Conservation (phyloP, 73 alveolate species). For the Paraurostyla sp. region DNA sequence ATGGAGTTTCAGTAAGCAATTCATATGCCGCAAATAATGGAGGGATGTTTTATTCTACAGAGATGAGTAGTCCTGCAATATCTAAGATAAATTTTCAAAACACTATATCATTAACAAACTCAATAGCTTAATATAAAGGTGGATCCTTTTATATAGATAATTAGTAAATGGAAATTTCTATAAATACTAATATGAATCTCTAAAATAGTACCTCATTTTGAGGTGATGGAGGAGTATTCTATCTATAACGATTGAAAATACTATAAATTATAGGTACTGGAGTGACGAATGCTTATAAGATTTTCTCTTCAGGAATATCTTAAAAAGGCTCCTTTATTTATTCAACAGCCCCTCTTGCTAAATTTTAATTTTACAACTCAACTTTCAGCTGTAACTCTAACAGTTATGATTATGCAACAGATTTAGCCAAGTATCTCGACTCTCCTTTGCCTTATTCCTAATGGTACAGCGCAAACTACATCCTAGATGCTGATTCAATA, state of each 20-base stretch:
- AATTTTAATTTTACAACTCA: neutral
- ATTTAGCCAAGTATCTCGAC: neutral
- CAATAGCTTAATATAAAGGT: neutral
- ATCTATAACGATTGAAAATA: neutral
- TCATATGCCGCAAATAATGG: conserved; percentile 30
- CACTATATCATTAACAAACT: neutral
- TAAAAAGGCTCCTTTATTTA: conserved; percentile 2
- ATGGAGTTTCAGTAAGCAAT: neutral
- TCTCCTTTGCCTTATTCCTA: neutral
- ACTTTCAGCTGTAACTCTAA: neutral
- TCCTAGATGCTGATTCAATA: neutral
- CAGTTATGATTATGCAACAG: neutral
- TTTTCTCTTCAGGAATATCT: neutral
- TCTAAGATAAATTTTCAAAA: neutral
- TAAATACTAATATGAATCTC: neutral
- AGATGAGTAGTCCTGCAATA: neutral
- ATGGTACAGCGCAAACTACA: neutral
- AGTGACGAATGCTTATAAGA: neutral
- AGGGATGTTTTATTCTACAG: neutral
- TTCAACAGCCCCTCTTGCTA: neutral
- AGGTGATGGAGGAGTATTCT: conserved; percentile 31
- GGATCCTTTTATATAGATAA: conserved; percentile 13
- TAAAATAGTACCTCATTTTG: neutral
- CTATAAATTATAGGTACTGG: neutral
- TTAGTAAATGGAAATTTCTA: neutral